phyloP scores from a whole-genome alignment of 176 grass and related monocot species.

The Saccharum officinarum region DNA sequence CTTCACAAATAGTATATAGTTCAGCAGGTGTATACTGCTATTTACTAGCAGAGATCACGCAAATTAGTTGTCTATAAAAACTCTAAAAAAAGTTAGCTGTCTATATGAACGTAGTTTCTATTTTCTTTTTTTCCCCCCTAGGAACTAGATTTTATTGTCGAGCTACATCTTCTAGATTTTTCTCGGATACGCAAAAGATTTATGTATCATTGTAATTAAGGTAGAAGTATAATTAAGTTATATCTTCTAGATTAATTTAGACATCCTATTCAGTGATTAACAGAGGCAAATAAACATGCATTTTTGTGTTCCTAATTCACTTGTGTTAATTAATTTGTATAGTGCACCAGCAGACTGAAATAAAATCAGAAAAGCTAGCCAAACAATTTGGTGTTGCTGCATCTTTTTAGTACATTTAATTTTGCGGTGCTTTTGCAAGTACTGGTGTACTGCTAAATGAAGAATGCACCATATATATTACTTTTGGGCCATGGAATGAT shows the following conservation, averaged over 20 bases:
- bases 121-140: not conserved
- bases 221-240: too few relatives aligned
- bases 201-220: too few relatives aligned
- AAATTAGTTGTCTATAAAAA: not conserved
- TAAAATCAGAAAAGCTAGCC: not conserved
- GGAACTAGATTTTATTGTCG: not conserved
- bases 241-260: not conserved
- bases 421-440: not conserved
- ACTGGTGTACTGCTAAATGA: not conserved
- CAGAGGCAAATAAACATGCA: not conserved
- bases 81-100: too few relatives aligned
- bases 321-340: too few relatives aligned
- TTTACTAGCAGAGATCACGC: not conserved
- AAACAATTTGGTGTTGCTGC: not conserved
- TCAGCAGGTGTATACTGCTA: not conserved
- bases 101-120: not conserved
- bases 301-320: not conserved
- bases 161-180: too few relatives aligned
- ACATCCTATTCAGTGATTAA: not conserved
- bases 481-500: slow-evolving; percentile 2
- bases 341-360: not conserved
- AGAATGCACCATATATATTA: slow-evolving; percentile 14
- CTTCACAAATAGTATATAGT: not conserved
- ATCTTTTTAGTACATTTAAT: not conserved
- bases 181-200: too few relatives aligned